Percentiles rank a stretch among this genome's conserved stretches.
These are phyloP conservation scores for Moesziomyces aphidis DNA, from an alignment of 1,284 basidiomycete genomes.

Conservation along the genomic window DNA sequence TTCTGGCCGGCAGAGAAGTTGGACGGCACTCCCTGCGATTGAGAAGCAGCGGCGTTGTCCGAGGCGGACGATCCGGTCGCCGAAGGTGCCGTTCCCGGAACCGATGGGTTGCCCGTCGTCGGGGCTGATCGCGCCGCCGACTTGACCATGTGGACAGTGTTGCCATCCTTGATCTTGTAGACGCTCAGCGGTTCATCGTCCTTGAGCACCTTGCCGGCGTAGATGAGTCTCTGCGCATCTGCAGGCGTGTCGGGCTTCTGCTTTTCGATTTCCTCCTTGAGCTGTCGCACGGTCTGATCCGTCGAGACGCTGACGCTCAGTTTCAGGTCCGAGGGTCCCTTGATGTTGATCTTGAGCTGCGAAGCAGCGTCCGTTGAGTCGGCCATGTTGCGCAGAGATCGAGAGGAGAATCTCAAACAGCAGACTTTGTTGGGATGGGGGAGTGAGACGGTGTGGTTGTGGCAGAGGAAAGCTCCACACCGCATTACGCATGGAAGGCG, in stretches of 20 bases:
- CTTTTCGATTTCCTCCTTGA: slow-evolving; percentile 62
- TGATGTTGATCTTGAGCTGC: slow-evolving; percentile 62
- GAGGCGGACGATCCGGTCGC: slow-evolving; percentile 13
- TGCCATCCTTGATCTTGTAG: slow-evolving; percentile 63
- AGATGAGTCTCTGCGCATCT: slow-evolving; percentile 64
- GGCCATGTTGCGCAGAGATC: slow-evolving; percentile 15
- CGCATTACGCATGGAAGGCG: neutral
- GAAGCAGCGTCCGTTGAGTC: slow-evolving; percentile 36
- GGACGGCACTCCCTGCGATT: slow-evolving; percentile 60
- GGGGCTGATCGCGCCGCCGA: slow-evolving; percentile 55
- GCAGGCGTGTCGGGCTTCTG: slow-evolving; percentile 60
- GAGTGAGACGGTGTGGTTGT: neutral
- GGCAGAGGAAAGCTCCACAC: neutral
- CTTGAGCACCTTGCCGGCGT: slow-evolving; percentile 66
- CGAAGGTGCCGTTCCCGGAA: slow-evolving; percentile 32
- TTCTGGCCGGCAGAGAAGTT: slow-evolving; percentile 65
- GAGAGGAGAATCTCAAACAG: no score
- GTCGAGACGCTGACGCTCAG: slow-evolving; percentile 50
- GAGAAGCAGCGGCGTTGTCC: slow-evolving; percentile 40
- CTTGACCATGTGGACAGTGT: slow-evolving; percentile 66
- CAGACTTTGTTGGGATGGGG: neutral
- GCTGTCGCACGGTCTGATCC: slow-evolving; percentile 58
- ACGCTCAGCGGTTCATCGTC: slow-evolving; percentile 56
- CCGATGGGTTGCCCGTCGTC: slow-evolving; percentile 48
- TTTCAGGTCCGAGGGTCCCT: slow-evolving; percentile 64